Percentiles rank a stretch among this genome's conserved stretches.
These are phyloP conservation scores for Phytophthora boehmeriae DNA, from an alignment of 352 stramenopile species.

Conservation along the genomic window DNA sequence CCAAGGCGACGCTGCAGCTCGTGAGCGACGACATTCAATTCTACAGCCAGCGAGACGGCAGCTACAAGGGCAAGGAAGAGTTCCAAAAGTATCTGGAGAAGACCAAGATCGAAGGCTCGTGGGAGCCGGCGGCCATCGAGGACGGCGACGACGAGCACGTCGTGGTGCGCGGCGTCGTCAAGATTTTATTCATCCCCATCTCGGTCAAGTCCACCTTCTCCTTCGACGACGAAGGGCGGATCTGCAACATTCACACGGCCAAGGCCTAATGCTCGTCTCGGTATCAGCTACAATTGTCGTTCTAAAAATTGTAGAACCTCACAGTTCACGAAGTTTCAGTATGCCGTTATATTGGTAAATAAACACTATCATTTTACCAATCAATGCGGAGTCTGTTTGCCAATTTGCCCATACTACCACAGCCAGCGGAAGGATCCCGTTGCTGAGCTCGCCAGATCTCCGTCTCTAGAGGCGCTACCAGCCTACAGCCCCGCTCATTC, in stretches of 20 bases:
- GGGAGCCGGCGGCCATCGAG: slow-evolving; percentile 45
- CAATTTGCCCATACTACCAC: no score
- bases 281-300: no score
- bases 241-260: slow-evolving; percentile 54
- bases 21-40: slow-evolving; percentile 61
- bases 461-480: not conserved
- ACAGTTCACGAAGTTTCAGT: no score
- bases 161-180: slow-evolving; percentile 53
- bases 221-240: slow-evolving; percentile 45
- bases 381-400: no score
- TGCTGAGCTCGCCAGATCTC: not conserved
- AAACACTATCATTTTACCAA: no score
- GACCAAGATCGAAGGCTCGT: slow-evolving; percentile 54
- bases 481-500: not conserved
- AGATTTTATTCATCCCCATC: slow-evolving; percentile 60
- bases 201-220: slow-evolving; percentile 56
- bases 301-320: slow-evolving; percentile 1
- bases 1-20: slow-evolving; percentile 45
- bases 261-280: no score
- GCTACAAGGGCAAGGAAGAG: slow-evolving; percentile 48
- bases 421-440: no score
- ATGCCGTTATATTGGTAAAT: no score
- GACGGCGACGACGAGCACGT: slow-evolving; percentile 53
- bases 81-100: slow-evolving; percentile 57
- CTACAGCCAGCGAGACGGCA: slow-evolving; percentile 56